A percentile compares a stretch with the other conserved stretches of the same genome.
phyloP scores from a whole-genome alignment of 176 grass and related monocot species.

The Musa schizocarpa region DNA sequence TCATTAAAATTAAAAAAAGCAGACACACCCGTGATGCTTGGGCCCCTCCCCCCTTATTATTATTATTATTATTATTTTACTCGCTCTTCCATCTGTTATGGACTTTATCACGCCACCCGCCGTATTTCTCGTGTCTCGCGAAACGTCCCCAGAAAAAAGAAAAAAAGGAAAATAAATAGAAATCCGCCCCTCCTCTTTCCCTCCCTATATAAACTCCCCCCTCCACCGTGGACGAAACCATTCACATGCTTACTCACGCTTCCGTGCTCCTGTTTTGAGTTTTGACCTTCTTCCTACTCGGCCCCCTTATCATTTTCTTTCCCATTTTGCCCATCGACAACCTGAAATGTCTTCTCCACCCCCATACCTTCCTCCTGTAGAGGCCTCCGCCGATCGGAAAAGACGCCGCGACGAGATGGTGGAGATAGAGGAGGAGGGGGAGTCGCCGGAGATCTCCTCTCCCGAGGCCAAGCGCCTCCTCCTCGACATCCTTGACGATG shows the following conservation, averaged over 20 bases:
- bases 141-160: neutral
- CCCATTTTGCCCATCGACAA: neutral
- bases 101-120: too few species aligned
- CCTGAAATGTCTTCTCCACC: neutral
- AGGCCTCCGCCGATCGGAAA: neutral
- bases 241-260: neutral
- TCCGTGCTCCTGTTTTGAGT: neutral
- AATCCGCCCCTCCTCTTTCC: neutral
- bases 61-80: too few species aligned
- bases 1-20: neutral
- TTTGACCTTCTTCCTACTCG: too few species aligned
- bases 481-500: slow-evolving; percentile 25
- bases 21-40: neutral
- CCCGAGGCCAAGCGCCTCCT: slow-evolving; percentile 15
- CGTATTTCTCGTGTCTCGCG: neutral
- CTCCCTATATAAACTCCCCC: slow-evolving; percentile 1
- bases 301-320: neutral
- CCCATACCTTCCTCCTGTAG: neutral
- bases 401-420: neutral
- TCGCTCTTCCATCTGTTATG: too few species aligned
- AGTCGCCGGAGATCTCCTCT: neutral
- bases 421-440: neutral
- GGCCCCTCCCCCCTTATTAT: neutral
- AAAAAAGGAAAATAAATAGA: neutral
- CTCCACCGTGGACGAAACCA: neutral